Conservation (phyloP, 2,329 filamentous ascomycete genomes). For the Cadophora gregata region DNA sequence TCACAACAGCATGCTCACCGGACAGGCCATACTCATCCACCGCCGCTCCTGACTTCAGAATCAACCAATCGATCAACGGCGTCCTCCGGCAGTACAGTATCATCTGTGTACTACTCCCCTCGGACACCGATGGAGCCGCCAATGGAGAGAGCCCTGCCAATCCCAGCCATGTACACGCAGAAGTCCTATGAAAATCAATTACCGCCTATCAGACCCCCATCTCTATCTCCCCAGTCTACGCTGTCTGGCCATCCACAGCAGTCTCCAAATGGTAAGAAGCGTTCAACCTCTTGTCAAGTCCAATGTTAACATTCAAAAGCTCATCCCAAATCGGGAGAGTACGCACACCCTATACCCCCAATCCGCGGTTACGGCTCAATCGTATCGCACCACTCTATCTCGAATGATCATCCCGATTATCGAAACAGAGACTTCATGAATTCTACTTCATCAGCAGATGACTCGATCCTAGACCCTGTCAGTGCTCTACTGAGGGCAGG, state of each 20-base stretch:
- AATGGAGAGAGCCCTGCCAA: slow-evolving; percentile 39
- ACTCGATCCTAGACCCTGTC: slow-evolving; percentile 59
- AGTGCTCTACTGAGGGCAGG: slow-evolving; percentile 63
- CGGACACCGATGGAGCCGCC: slow-evolving; percentile 43
- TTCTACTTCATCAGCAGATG: slow-evolving; percentile 38
- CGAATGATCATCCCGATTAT: slow-evolving; percentile 28
- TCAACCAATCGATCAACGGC: slow-evolving; percentile 39
- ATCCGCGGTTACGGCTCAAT: slow-evolving; percentile 35
- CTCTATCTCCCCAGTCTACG: slow-evolving; percentile 40
- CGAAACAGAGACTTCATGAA: slow-evolving; percentile 35
- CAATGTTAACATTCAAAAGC: slow-evolving; percentile 28
- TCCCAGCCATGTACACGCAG: slow-evolving; percentile 38
- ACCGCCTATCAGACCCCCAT: slow-evolving; percentile 38
- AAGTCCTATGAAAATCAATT: slow-evolving; percentile 43
- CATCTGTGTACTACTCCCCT: slow-evolving; percentile 40
- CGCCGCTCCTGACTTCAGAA: slow-evolving; percentile 41
- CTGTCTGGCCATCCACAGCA: slow-evolving; percentile 31
- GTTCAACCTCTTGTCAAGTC: neutral
- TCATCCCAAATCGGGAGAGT: slow-evolving; percentile 32
- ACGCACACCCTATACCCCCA: slow-evolving; percentile 37
- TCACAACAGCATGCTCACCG: slow-evolving; percentile 38
- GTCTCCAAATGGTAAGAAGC: slow-evolving; percentile 40
- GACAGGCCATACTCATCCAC: slow-evolving; percentile 33
- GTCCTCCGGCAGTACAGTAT: slow-evolving; percentile 38
- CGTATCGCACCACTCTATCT: slow-evolving; percentile 12